These are phyloP conservation scores for Madurella mycetomatis DNA, from an alignment of 2,329 filamentous ascomycete species.

Conservation along the genomic window DNA sequence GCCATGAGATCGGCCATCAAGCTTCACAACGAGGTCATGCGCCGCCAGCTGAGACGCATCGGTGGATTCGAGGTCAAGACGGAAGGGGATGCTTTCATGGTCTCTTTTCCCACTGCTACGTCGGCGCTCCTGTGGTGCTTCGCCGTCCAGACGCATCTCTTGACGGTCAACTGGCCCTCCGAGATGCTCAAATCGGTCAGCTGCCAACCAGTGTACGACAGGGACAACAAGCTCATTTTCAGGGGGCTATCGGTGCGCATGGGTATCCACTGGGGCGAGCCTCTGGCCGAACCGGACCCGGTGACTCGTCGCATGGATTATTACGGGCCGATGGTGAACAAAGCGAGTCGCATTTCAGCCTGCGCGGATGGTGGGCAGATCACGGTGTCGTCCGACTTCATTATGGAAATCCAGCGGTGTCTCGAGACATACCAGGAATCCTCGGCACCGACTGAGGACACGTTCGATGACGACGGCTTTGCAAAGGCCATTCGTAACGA, in stretches of 20 bases:
- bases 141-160: constrained; percentile 79
- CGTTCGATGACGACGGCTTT: constrained; percentile 68
- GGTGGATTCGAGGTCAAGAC: constrained; percentile 99
- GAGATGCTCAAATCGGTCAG: constrained; percentile 85
- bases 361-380: constrained; percentile 97
- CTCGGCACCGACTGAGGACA: constrained; percentile 70
- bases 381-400: constrained; percentile 94
- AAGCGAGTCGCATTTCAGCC: constrained; percentile 86
- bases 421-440: constrained; percentile 84
- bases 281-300: constrained; percentile 91
- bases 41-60: constrained; percentile 84
- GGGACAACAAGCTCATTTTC: constrained; percentile 86
- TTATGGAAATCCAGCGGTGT: constrained; percentile 88
- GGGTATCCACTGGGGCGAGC: constrained; percentile 94
- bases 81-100: constrained; percentile 99
- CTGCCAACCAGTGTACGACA: constrained; percentile 76
- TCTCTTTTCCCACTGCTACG: constrained; percentile 93
- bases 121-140: constrained; percentile 95
- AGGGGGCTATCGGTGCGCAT: constrained; percentile 91
- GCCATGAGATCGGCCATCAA: constrained; percentile 97
- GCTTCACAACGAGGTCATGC: constrained; percentile 95
- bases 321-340: constrained; percentile 98
- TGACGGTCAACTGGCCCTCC: constrained; percentile 88
- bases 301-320: constrained; percentile 99
- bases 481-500: constrained; percentile 80